Base-by-base conservation (phyloP, 371 early-diverging fungal species). In the Lichtheimia ornata region DNA sequence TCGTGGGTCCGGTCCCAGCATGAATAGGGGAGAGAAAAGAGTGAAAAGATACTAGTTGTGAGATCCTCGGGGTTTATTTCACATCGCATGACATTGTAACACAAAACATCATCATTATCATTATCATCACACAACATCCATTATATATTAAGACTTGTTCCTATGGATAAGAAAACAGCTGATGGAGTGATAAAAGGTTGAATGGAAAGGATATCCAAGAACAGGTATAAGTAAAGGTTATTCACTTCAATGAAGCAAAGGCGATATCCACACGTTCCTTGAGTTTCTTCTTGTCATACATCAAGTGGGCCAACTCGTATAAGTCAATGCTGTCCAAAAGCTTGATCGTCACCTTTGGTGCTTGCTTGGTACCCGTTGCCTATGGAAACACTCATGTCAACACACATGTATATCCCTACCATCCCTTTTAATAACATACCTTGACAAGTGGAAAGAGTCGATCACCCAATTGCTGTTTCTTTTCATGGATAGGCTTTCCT, bases 361-460 rank as follows among this genome's bases (percentile, higher is more conserved):
- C 72, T 6, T 65, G 61, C 18, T 64, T 72, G 11, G 70, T 63
- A 3, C 73, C 73, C 30, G 73, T 69, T 14, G 65, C 70, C 74
- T 74, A 35, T 35, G 43, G 40, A 35, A 50, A 51, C 43, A 44
- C 22, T 0, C 11, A 0, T 35, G 35, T 35, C 35, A 35, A 11
- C 11, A 2, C 35, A 35, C n/a, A n/a, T n/a, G n/a, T 5, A 7
- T 35, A 6, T 35, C 35, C 11, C 9, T 35, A 6, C 9, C 6
- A 2, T 35, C 35, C 35, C 35, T 9, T 35, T 35, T 5, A 35
- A 35, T 35, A 35, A 27, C 18, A 63, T 73, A 75, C 79, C 73
- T 81, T 81, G 14, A 81, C 78, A 44, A 68, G 59, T n/a, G 81
- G 81, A 54, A 77, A 81, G 17, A 81, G 57, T 43, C 65, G 53